Percentiles rank a stretch among this genome's conserved stretches.
Evolutionary conservation across 495 filamentous ascomycete species (phyloP).

Genomic region (Letharia lupina): DNA sequence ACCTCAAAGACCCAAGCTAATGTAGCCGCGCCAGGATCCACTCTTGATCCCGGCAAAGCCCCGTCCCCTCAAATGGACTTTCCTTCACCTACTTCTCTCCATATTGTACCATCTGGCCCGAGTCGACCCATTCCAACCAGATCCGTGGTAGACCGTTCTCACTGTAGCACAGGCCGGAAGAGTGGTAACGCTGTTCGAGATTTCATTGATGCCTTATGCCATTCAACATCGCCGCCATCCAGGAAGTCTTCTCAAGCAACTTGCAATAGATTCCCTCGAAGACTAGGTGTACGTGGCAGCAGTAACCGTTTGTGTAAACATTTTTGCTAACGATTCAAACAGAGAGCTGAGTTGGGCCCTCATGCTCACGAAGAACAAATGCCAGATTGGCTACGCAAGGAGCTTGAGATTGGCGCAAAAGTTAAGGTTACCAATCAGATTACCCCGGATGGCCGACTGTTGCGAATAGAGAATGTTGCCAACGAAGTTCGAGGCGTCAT

Average conservation of each 20-base stretch:
- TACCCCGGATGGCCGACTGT: constrained; percentile 40
- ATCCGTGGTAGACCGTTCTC: neutral
- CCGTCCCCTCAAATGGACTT: constrained; percentile 3
- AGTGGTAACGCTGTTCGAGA: constrained; percentile 10
- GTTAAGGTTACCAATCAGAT: constrained; percentile 49
- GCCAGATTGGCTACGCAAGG: constrained; percentile 66
- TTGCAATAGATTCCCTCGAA: constrained; percentile 17
- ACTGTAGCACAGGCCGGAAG: constrained; percentile 5
- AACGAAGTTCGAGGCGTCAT: constrained; percentile 65
- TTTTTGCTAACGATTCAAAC: constrained; percentile 31
- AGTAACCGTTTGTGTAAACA: constrained; percentile 1
- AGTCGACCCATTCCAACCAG: constrained; percentile 1
- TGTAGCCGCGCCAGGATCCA: constrained; percentile 1
- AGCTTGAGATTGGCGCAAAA: constrained; percentile 58
- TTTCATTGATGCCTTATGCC: constrained; percentile 11
- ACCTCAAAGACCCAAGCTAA: constrained; percentile 9
- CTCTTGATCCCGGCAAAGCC: constrained; percentile 1
- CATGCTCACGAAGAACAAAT: constrained; percentile 82
- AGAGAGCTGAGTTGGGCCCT: constrained; percentile 67
- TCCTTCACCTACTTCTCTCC: constrained; percentile 9
- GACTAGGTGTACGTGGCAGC: constrained; percentile 36
- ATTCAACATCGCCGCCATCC: constrained; percentile 1
- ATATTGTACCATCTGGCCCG: constrained; percentile 5
- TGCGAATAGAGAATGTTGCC: constrained; percentile 40
- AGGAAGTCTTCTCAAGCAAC: constrained; percentile 20